Conservation (phyloP, 169 alveolate genomes). For the Sarcocystis neurona region DNA sequence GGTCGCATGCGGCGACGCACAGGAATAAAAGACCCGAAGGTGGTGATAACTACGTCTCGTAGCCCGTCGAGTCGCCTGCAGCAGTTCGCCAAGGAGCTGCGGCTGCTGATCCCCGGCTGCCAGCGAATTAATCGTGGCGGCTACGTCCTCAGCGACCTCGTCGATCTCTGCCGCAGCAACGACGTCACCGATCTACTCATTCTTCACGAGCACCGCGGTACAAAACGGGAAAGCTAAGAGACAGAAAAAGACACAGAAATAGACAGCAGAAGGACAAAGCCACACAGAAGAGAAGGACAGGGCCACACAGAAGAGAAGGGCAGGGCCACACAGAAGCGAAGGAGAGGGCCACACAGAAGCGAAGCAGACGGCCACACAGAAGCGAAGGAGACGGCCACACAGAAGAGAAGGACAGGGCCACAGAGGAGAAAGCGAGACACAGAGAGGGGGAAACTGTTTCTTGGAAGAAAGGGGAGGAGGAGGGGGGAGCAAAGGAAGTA, state of each 20-base stretch:
- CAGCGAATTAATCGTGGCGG: slow-evolving; percentile 95
- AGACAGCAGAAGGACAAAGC: too few species aligned
- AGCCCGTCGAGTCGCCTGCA: slow-evolving; percentile 93
- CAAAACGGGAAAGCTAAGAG: not conserved
- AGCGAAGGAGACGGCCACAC: too few species aligned
- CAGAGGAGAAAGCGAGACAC: too few species aligned
- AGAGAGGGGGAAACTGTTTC: too few species aligned
- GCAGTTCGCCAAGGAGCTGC: slow-evolving; percentile 95
- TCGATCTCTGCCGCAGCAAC: slow-evolving; percentile 90
- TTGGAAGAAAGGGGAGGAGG: too few species aligned
- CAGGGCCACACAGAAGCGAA: too few species aligned
- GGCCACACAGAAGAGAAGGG: too few species aligned
- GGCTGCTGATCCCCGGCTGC: slow-evolving; percentile 93
- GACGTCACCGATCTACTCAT: slow-evolving; percentile 92
- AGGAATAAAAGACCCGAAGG: slow-evolving; percentile 92
- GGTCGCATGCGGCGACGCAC: slow-evolving; percentile 47
- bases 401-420: too few species aligned
- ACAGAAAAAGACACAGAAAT: not conserved
- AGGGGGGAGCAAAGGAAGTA: too few species aligned
- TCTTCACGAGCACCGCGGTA: slow-evolving; percentile 94
- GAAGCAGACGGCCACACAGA: too few species aligned
- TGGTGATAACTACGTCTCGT: slow-evolving; percentile 96
- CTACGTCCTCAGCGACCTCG: slow-evolving; percentile 92
- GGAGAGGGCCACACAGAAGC: too few species aligned
- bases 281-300: too few species aligned